Conservation (phyloP, 805 yeast genomes). For the Ogataea nakhonphanomensis region DNA sequence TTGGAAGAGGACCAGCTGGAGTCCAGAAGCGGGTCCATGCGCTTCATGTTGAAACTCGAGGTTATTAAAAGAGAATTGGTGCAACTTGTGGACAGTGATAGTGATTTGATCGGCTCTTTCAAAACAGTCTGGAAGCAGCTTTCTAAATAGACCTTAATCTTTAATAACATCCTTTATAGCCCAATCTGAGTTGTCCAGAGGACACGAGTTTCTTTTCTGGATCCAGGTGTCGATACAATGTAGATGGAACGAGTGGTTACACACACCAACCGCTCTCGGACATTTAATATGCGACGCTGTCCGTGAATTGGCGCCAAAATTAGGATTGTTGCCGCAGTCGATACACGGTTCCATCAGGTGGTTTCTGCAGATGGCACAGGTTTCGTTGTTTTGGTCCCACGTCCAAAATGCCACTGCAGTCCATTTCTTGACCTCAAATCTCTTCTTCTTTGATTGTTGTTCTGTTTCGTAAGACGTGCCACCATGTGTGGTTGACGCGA, state of each 20-base stretch:
- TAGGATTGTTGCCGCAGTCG: conserved; percentile 66
- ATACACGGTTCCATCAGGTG: conserved; percentile 98
- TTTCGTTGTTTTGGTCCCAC: conserved; percentile 78
- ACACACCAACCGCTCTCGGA: conserved; percentile 94
- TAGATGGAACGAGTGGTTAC: conserved; percentile 97
- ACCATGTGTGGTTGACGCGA: conserved; percentile 3
- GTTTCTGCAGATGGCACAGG: conserved; percentile 97
- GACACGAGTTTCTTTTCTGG: conserved; percentile 93
- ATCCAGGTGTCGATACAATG: conserved; percentile 97
- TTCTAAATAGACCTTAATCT: conserved; percentile 11
- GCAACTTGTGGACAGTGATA: not conserved
- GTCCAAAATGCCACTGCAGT: conserved; percentile 99
- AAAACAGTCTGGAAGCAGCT: conserved; percentile 18
- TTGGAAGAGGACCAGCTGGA: conserved; percentile 2
- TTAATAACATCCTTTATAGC: conserved; percentile 29
- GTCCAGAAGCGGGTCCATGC: conserved; percentile 13
- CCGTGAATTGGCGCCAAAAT: conserved; percentile 44
- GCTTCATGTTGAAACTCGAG: conserved; percentile 17
- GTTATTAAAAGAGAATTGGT: conserved; percentile 15
- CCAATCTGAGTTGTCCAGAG: conserved; percentile 94
- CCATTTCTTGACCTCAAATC: conserved; percentile 96
- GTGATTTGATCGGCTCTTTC: conserved; percentile 15
- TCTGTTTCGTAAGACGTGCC: no score
- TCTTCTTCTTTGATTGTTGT: conserved; percentile 47
- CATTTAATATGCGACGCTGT: conserved; percentile 39